A percentile compares a stretch with the other conserved stretches of the same genome.
phyloP scores from a whole-genome alignment of 164 flowering plant genomes.

The Aristolochia fimbriata region DNA sequence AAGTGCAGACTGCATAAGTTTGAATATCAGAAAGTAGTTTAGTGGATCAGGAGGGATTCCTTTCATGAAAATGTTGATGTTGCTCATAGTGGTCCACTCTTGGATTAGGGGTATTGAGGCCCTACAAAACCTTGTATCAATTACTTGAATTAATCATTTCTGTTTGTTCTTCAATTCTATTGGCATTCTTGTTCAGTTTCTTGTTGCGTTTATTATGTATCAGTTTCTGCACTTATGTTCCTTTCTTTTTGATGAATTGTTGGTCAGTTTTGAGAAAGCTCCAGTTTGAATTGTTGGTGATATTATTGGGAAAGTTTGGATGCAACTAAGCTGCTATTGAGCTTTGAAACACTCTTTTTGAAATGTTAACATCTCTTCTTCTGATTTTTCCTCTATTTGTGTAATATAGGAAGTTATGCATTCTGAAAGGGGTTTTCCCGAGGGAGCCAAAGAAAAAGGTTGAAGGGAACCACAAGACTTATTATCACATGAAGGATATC shows the following conservation, averaged over 20 bases:
- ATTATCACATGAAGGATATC: constrained; percentile 79
- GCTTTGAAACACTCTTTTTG: background rate
- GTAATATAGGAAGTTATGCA: constrained; percentile 57
- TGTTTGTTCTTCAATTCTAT: too few relatives aligned
- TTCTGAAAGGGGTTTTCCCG: constrained; percentile 79
- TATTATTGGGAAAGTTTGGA: background rate
- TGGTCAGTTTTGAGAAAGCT: background rate
- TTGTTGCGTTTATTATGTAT: too few relatives aligned
- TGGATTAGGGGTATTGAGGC: too few relatives aligned
- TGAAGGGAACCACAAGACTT: constrained; percentile 85
- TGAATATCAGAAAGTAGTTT: too few relatives aligned
- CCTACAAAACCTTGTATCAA: too few relatives aligned
- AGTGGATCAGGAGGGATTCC: too few relatives aligned
- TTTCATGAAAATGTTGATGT: too few relatives aligned
- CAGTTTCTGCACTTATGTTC: background rate
- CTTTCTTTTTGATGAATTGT: background rate
- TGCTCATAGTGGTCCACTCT: too few relatives aligned
- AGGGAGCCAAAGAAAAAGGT: constrained; percentile 90
- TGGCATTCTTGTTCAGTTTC: too few relatives aligned
- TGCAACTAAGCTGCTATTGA: background rate
- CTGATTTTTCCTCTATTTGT: constrained; percentile 1
- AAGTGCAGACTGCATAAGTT: too few relatives aligned
- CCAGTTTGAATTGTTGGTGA: background rate
- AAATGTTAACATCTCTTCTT: background rate
- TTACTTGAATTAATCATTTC: too few relatives aligned